These are phyloP conservation scores for Claviceps arundinis DNA, from an alignment of 2,329 filamentous ascomycete genomes.

Conservation along the genomic window DNA sequence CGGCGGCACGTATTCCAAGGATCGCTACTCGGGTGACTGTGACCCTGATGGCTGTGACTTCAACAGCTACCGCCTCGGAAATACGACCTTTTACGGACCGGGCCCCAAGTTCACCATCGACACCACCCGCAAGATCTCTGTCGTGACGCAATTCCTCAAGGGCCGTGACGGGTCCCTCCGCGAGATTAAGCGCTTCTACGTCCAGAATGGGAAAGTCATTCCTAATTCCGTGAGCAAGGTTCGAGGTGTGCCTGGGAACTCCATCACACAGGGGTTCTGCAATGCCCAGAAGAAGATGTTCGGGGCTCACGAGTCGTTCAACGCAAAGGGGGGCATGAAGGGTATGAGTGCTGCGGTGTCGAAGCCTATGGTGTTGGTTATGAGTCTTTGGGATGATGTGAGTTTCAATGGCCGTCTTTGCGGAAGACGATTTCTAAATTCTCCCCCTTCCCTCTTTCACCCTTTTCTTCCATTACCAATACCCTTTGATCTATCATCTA, in stretches of 20 bases:
- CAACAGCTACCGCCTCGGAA: slow-evolving; percentile 55
- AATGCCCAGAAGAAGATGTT: slow-evolving; percentile 43
- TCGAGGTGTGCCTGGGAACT: slow-evolving; percentile 26
- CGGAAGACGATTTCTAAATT: not conserved
- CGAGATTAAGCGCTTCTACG: slow-evolving; percentile 52
- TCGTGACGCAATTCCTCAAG: slow-evolving; percentile 51
- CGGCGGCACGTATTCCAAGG: slow-evolving; percentile 35
- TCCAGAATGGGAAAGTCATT: slow-evolving; percentile 48
- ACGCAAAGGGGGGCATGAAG: slow-evolving; percentile 41
- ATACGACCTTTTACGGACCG: slow-evolving; percentile 48
- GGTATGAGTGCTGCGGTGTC: slow-evolving; percentile 36
- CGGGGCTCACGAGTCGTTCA: slow-evolving; percentile 40
- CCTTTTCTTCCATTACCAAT: too few relatives aligned
- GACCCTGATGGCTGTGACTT: slow-evolving; percentile 60
- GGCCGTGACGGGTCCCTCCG: slow-evolving; percentile 36
- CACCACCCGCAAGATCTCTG: slow-evolving; percentile 46
- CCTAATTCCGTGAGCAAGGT: slow-evolving; percentile 13
- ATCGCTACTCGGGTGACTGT: slow-evolving; percentile 49
- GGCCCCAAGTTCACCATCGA: slow-evolving; percentile 41
- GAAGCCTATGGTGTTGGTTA: slow-evolving; percentile 32
- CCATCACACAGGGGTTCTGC: slow-evolving; percentile 47
- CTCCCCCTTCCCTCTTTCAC: too few relatives aligned
- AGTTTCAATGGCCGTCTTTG: slow-evolving; percentile 7
- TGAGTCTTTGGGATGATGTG: slow-evolving; percentile 47
- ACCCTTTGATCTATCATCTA: not conserved